These are phyloP conservation scores for Bryoglossum gracile DNA, from an alignment of 495 filamentous ascomycete species.

Conservation along the genomic window DNA sequence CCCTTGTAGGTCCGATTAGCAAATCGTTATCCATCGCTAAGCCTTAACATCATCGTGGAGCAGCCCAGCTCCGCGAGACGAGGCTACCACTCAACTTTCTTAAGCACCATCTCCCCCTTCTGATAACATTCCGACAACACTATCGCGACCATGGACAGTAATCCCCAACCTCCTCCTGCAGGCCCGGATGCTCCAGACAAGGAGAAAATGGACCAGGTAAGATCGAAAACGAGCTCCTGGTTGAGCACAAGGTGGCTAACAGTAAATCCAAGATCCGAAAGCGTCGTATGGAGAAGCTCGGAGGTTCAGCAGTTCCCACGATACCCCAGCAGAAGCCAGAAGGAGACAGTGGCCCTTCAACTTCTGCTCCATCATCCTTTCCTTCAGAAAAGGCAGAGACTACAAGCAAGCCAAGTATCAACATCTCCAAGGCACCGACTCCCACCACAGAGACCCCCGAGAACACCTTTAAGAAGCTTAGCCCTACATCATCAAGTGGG, in stretches of 20 bases:
- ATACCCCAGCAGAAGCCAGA: constrained; percentile 1
- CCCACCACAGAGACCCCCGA: constrained; percentile 11
- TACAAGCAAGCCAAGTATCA: constrained; percentile 25
- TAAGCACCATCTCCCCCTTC: not conserved
- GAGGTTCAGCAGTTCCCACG: constrained; percentile 24
- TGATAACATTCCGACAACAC: not conserved
- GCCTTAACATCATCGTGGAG: constrained; percentile 13
- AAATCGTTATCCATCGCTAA: constrained; percentile 9
- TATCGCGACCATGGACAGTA: constrained; percentile 23
- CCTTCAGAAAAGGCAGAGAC: not conserved
- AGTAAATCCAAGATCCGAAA: constrained; percentile 30
- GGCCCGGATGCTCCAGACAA: constrained; percentile 27
- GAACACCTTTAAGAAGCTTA: constrained; percentile 15
- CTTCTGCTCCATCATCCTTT: constrained; percentile 3
- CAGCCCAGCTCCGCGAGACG: no score
- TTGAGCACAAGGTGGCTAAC: constrained; percentile 15
- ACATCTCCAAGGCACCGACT: constrained; percentile 20
- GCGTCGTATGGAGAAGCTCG: constrained; percentile 36
- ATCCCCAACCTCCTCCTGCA: constrained; percentile 14
- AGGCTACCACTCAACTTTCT: constrained; percentile 14
- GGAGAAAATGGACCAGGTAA: constrained; percentile 31
- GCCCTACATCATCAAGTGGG: constrained; percentile 1
- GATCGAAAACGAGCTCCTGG: not conserved
- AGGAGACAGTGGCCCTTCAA: not conserved
- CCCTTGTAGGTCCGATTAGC: constrained; percentile 10